Evolutionary conservation across 2,329 filamentous ascomycete genomes (phyloP).

Genomic region (Botrytis byssoidea): DNA sequence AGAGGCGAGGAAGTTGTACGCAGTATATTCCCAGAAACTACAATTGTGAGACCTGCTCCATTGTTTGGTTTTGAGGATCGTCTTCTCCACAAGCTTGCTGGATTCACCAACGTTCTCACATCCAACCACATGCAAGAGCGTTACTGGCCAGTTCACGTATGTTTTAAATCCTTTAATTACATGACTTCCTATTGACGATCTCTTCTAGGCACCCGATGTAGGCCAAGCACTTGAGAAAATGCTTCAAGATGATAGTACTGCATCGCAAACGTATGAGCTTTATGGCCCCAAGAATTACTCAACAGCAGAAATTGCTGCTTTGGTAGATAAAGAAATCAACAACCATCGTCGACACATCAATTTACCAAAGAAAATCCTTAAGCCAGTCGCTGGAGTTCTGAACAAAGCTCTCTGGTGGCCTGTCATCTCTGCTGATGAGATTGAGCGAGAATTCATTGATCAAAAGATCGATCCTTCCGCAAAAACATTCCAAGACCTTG

Average conservation of each 20-base stretch:
- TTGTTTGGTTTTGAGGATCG: conserved; percentile 95
- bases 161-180: neutral
- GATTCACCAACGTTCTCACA: conserved; percentile 77
- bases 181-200: conserved; percentile 17
- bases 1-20: conserved; percentile 80
- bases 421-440: conserved; percentile 74
- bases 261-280: conserved; percentile 87
- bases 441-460: conserved; percentile 91
- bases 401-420: conserved; percentile 91
- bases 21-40: conserved; percentile 92
- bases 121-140: conserved; percentile 91
- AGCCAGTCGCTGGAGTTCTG: conserved; percentile 69
- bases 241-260: conserved; percentile 86
- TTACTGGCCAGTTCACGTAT: conserved; percentile 86
- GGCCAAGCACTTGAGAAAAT: conserved; percentile 86
- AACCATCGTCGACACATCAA: conserved; percentile 90
- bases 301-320: conserved; percentile 77
- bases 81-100: conserved; percentile 81
- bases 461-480: conserved; percentile 86
- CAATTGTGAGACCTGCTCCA: conserved; percentile 89
- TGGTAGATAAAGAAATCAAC: conserved; percentile 90
- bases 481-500: conserved; percentile 94
- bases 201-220: conserved; percentile 75
- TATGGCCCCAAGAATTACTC: conserved; percentile 93
- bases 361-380: conserved; percentile 75